Conservation (phyloP, 139 green algal species). For the Chlorokybus atmophyticus region DNA sequence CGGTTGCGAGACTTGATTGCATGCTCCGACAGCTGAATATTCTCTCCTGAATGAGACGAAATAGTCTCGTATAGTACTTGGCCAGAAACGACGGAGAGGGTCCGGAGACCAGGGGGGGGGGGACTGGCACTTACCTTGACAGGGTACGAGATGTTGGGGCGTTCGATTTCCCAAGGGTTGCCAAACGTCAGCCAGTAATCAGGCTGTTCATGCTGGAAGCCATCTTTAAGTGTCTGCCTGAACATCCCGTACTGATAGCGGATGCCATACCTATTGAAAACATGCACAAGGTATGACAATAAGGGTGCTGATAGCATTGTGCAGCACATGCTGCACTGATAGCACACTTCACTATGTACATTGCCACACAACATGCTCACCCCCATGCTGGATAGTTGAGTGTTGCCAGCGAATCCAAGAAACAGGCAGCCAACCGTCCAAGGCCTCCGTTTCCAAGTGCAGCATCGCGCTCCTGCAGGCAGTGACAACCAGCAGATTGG, state of each 20-base stretch:
- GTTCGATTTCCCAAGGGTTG: conserved; percentile 69
- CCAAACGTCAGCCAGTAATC: conserved; percentile 46
- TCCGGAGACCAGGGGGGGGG: too few species aligned
- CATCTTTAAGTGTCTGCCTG: conserved; percentile 53
- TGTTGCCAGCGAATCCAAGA: conserved; percentile 96
- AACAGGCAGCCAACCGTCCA: conserved; percentile 89
- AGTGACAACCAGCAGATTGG: too few species aligned
- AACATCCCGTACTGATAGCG: conserved; percentile 99
- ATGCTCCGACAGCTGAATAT: too few species aligned
- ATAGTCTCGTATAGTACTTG: too few species aligned
- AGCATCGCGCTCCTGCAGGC: conserved; percentile 49
- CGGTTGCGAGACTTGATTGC: too few species aligned
- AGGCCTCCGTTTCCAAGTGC: conserved; percentile 94
- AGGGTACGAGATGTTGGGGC: conserved; percentile 41
- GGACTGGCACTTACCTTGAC: conserved; percentile 29
- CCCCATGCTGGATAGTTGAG: conserved; percentile 94
- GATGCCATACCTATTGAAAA: conserved; percentile 78
- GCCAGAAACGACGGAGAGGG: too few species aligned
- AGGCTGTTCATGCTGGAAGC: conserved; percentile 39
- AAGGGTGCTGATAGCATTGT: too few species aligned
- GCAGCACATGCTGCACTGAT: too few species aligned
- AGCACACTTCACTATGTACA: too few species aligned
- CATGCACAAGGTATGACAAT: too few species aligned
- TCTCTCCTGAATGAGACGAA: neutral
- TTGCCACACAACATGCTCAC: too few species aligned